phyloP scores from a whole-genome alignment of 148 eudicot species.

The Bassia scoparia region DNA sequence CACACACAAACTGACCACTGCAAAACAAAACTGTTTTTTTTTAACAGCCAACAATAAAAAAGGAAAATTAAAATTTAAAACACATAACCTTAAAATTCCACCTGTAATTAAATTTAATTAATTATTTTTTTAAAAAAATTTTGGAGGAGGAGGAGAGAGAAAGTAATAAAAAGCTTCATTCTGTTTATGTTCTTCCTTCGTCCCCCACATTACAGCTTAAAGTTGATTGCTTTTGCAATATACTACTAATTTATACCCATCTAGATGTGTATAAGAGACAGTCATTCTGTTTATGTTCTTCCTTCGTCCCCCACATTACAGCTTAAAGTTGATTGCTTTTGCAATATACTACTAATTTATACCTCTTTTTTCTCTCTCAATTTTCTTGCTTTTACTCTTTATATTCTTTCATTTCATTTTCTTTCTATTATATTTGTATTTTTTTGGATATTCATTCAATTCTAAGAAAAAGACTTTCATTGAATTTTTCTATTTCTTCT shows the following conservation, averaged over 20 bases:
- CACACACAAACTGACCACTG: neutral
- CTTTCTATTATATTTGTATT: neutral
- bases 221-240: conserved; percentile 23
- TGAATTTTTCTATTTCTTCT: conserved; percentile 5
- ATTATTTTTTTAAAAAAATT: neutral
- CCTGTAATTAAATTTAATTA: neutral
- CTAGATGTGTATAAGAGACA: no score
- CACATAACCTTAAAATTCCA: neutral
- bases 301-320: conserved; percentile 25
- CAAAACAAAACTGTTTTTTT: neutral
- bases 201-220: conserved; percentile 29
- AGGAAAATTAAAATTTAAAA: neutral
- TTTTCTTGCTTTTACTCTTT: conserved; percentile 2
- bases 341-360: neutral
- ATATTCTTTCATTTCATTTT: neutral
- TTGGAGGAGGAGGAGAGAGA: neutral
- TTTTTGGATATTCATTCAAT: conserved; percentile 4
- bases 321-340: conserved; percentile 28
- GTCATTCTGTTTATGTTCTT: neutral
- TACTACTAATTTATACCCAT: neutral
- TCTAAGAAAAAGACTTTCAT: conserved; percentile 10
- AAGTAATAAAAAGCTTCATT: neutral
- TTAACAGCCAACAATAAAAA: neutral
- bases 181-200: neutral
- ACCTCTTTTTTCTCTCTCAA: neutral